Evolutionary conservation across 2,329 filamentous ascomycete species (phyloP).

Genomic region (Sordariomycetes sp.): DNA sequence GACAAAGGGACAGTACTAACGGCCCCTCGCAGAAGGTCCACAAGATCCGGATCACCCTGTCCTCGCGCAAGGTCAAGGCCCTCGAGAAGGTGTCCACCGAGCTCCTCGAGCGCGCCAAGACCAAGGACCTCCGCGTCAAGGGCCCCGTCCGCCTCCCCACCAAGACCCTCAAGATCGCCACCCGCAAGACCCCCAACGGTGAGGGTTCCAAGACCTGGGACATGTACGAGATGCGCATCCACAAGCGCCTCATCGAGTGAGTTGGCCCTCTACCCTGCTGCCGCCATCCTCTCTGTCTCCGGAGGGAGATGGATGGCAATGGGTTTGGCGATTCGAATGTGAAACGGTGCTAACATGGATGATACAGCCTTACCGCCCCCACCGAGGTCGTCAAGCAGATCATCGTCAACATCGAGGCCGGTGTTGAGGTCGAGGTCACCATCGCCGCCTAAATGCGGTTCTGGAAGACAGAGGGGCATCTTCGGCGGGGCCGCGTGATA

Average conservation of each 20-base stretch:
- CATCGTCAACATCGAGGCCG: conserved; percentile 91
- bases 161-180: conserved; percentile 93
- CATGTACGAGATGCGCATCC: conserved; percentile 96
- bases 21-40: conserved; percentile 60
- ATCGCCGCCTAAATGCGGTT: conserved; percentile 59
- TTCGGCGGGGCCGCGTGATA: neutral
- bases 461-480: neutral
- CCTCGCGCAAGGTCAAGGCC: conserved; percentile 83
- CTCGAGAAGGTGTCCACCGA: conserved; percentile 98
- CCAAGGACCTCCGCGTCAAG: conserved; percentile 97
- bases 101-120: conserved; percentile 96
- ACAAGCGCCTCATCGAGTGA: conserved; percentile 94
- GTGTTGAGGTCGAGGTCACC: conserved; percentile 87
- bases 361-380: conserved; percentile 69
- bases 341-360: neutral
- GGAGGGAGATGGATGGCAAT: neutral
- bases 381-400: conserved; percentile 97
- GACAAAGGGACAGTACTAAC: neutral
- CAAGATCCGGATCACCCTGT: conserved; percentile 97
- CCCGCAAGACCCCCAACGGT: conserved; percentile 98
- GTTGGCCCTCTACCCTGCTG: conserved; percentile 12
- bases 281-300: neutral
- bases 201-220: conserved; percentile 99
- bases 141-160: conserved; percentile 85
- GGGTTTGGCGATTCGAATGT: too few relatives aligned